Evolutionary conservation across 345 rosid genomes (phyloP).

Genomic region (Eucalyptus fibrosa): DNA sequence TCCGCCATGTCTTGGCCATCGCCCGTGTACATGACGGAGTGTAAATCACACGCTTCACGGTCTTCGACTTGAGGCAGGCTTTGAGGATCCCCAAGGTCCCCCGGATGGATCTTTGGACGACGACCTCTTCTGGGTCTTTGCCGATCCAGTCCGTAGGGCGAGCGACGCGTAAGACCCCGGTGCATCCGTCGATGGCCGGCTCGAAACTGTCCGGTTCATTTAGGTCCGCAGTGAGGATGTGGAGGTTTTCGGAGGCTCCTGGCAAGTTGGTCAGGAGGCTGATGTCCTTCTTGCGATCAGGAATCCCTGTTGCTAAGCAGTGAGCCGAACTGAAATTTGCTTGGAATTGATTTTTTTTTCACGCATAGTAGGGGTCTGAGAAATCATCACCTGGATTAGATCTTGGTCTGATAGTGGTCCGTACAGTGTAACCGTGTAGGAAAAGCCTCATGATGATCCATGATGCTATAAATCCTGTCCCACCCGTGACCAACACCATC

Average conservation of each 20-base stretch:
- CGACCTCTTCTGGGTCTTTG: slow-evolving; percentile 18
- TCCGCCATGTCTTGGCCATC: background rate
- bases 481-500: background rate
- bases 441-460: slow-evolving; percentile 4
- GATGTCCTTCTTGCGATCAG: slow-evolving; percentile 3
- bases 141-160: slow-evolving; percentile 15
- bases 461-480: background rate
- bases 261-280: slow-evolving; percentile 11
- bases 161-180: slow-evolving; percentile 20
- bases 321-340: background rate
- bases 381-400: background rate
- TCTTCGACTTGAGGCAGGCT: slow-evolving; percentile 8
- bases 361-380: background rate
- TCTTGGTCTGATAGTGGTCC: background rate
- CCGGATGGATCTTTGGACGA: slow-evolving; percentile 6
- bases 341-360: background rate
- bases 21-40: background rate
- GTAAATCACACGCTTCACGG: background rate
- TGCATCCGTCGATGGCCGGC: slow-evolving; percentile 12
- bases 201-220: slow-evolving; percentile 11
- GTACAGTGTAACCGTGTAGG: background rate
- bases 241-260: slow-evolving; percentile 3
- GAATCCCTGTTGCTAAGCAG: background rate
- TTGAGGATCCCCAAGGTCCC: slow-evolving; percentile 15
- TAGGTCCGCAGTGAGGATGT: slow-evolving; percentile 13